Conservation (phyloP, 495 filamentous ascomycete genomes). For the Daldinia grandis region DNA sequence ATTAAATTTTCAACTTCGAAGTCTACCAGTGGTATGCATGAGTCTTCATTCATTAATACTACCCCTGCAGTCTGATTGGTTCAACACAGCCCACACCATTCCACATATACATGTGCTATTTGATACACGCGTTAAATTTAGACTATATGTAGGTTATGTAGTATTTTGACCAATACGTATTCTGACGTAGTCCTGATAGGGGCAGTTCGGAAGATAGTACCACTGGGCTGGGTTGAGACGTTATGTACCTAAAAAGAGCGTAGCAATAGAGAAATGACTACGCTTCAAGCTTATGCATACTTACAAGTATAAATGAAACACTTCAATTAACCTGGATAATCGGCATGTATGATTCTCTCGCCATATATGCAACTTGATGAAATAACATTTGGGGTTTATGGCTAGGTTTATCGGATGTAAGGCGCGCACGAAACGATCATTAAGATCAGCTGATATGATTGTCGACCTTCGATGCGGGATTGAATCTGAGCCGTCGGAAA, state of each 20-base stretch:
- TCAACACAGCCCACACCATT: neutral
- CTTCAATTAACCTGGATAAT: neutral
- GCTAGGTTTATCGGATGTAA: neutral
- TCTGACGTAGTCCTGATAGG: neutral
- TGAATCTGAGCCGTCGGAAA: slow-evolving; percentile 33
- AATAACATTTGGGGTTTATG: neutral
- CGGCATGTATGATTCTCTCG: neutral
- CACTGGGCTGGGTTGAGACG: neutral
- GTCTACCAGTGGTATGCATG: neutral
- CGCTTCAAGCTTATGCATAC: neutral
- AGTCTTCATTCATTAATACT: neutral
- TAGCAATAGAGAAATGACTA: neutral
- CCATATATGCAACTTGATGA: neutral
- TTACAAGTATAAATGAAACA: neutral
- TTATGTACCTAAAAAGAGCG: neutral
- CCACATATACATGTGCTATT: neutral
- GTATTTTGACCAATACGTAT: neutral
- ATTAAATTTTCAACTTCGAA: neutral
- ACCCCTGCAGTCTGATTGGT: neutral
- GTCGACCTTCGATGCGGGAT: slow-evolving; percentile 25
- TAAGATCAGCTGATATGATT: slow-evolving; percentile 34
- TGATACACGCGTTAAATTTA: neutral
- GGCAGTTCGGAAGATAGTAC: neutral
- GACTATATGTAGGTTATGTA: no score
- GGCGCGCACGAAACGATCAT: slow-evolving; percentile 1